Evolutionary conservation across 2,329 filamentous ascomycete species (phyloP).

Genomic region (Colletotrichum chrysophilum): DNA sequence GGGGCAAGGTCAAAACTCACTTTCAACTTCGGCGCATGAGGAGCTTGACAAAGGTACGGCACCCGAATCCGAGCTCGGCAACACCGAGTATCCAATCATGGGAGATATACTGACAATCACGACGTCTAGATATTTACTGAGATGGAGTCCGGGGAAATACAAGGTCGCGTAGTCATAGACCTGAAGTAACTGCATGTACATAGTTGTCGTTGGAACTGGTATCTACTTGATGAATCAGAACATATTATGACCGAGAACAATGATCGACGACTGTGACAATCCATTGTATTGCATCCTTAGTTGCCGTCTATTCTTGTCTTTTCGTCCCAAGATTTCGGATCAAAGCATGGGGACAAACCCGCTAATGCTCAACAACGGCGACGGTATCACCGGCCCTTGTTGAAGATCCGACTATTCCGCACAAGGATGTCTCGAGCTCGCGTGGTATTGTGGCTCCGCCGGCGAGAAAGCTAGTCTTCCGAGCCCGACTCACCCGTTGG

Average conservation of each 20-base stretch:
- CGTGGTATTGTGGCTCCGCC: neutral
- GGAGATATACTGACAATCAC: neutral
- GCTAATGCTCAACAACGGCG: neutral
- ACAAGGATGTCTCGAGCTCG: neutral
- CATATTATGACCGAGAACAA: neutral
- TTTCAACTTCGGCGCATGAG: constrained; percentile 18
- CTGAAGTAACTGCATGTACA: neutral
- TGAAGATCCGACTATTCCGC: neutral
- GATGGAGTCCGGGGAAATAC: constrained; percentile 15
- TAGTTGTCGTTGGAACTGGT: neutral
- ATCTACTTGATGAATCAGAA: neutral
- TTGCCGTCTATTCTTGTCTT: neutral
- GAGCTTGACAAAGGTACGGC: constrained; percentile 14
- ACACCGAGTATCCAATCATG: neutral
- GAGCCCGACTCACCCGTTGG: neutral
- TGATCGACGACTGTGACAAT: neutral
- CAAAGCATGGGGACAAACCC: neutral
- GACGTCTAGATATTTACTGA: constrained; percentile 8
- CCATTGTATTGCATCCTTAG: neutral
- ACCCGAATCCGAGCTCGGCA: neutral
- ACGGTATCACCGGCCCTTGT: neutral
- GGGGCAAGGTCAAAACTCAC: constrained; percentile 16
- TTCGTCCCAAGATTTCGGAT: neutral
- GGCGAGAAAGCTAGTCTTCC: neutral
- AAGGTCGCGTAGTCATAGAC: constrained; percentile 19